Evolutionary conservation across 345 rosid species (phyloP).

Genomic region (Carallia brachiata): DNA sequence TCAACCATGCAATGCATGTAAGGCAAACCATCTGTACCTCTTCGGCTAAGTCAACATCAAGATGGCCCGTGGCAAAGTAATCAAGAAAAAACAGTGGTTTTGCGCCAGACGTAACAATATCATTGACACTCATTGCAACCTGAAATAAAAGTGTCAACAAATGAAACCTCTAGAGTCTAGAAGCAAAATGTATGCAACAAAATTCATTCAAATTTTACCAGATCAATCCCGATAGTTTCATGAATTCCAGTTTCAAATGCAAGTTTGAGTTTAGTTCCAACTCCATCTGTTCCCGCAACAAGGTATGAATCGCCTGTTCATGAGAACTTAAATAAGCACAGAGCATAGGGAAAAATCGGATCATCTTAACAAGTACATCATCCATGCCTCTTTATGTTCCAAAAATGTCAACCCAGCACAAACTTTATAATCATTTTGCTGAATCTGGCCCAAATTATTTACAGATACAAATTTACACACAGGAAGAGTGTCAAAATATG

Average conservation of each 20-base stretch:
- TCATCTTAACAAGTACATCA: too few species aligned
- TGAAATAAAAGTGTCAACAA: slow-evolving; percentile 18
- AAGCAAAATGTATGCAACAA: not conserved
- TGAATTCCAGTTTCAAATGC: slow-evolving; percentile 92
- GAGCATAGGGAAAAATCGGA: not conserved
- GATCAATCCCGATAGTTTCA: slow-evolving; percentile 87
- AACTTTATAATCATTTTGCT: too few species aligned
- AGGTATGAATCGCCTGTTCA: slow-evolving; percentile 76
- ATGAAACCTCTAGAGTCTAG: not conserved
- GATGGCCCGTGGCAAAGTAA: slow-evolving; percentile 89
- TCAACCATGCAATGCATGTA: not conserved
- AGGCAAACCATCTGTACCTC: slow-evolving; percentile 38
- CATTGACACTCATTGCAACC: slow-evolving; percentile 99
- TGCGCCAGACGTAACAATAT: slow-evolving; percentile 92
- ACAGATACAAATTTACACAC: too few species aligned
- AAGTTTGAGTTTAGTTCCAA: slow-evolving; percentile 88
- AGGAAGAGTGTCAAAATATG: too few species aligned
- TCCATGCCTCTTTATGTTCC: too few species aligned
- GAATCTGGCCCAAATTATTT: too few species aligned
- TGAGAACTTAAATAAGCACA: slow-evolving; percentile 3
- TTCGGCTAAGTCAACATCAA: slow-evolving; percentile 95
- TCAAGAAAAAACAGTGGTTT: slow-evolving; percentile 91
- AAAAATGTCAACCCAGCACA: too few species aligned
- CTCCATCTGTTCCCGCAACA: slow-evolving; percentile 98
- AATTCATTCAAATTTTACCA: slow-evolving; percentile 40